These are phyloP conservation scores for Leptographium galeiforme DNA, from an alignment of 2,329 filamentous ascomycete species.

Conservation along the genomic window DNA sequence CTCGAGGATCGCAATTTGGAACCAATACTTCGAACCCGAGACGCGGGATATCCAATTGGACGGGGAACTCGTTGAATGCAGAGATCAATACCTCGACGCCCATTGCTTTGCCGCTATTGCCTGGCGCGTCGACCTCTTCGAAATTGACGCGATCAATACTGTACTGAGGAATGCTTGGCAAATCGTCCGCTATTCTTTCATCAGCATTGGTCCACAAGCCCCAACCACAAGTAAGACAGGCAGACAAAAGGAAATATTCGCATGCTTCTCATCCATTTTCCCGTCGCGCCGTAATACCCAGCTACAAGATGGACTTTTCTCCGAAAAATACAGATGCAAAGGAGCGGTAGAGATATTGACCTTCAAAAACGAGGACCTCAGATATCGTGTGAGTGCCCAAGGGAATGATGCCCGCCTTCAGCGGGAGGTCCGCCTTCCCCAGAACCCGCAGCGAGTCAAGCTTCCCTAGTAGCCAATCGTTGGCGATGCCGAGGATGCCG, in stretches of 20 bases:
- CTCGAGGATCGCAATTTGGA: slow-evolving; percentile 59
- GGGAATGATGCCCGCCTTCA: slow-evolving; percentile 68
- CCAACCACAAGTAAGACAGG: neutral
- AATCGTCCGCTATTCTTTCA: slow-evolving; percentile 43
- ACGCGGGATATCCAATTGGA: slow-evolving; percentile 63
- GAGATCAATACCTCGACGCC: slow-evolving; percentile 65
- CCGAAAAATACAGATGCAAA: slow-evolving; percentile 49
- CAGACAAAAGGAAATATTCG: neutral
- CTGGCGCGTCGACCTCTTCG: slow-evolving; percentile 48
- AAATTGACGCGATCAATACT: slow-evolving; percentile 72
- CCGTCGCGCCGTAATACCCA: neutral
- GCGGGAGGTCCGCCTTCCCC: slow-evolving; percentile 56
- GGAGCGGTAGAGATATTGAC: slow-evolving; percentile 58
- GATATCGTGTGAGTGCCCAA: slow-evolving; percentile 65
- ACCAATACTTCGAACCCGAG: slow-evolving; percentile 78
- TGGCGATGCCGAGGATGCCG: slow-evolving; percentile 64
- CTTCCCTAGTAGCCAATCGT: slow-evolving; percentile 76
- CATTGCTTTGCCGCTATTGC: slow-evolving; percentile 48
- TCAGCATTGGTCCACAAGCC: slow-evolving; percentile 17
- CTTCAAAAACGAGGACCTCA: slow-evolving; percentile 68
- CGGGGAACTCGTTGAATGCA: slow-evolving; percentile 62
- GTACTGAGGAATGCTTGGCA: slow-evolving; percentile 69
- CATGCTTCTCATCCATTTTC: neutral
- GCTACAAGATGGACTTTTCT: slow-evolving; percentile 35
- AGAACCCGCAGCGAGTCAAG: slow-evolving; percentile 57